Evolutionary conservation across 768 basidiomycete species (phyloP).

Genomic region (Tephrocybe sp.): DNA sequence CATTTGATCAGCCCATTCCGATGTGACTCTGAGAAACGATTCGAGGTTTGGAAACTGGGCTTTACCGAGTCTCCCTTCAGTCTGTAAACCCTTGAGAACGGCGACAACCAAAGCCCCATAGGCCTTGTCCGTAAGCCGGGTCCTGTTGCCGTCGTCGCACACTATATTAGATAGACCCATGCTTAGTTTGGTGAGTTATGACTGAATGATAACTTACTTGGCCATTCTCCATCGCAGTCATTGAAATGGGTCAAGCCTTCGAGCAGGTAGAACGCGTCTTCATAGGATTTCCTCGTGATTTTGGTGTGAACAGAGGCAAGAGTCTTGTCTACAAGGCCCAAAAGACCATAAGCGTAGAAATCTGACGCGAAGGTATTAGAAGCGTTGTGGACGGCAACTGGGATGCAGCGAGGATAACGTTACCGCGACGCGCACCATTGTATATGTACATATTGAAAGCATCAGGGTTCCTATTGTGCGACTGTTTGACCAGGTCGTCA

Average conservation of each 20-base stretch:
- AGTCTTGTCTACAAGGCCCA: slow-evolving; percentile 33
- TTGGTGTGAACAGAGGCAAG: slow-evolving; percentile 28
- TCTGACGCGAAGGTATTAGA: slow-evolving; percentile 17
- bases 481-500: slow-evolving; percentile 26
- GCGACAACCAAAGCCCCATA: slow-evolving; percentile 33
- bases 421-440: too few species aligned
- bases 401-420: slow-evolving; percentile 4
- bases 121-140: slow-evolving; percentile 27
- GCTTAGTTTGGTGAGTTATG: neutral
- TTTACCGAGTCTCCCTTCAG: slow-evolving; percentile 26
- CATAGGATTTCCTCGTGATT: slow-evolving; percentile 29
- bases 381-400: neutral
- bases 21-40: slow-evolving; percentile 25
- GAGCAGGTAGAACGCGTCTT: slow-evolving; percentile 30
- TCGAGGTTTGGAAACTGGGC: slow-evolving; percentile 31
- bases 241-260: slow-evolving; percentile 33
- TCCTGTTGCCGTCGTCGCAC: slow-evolving; percentile 32
- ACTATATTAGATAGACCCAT: slow-evolving; percentile 17
- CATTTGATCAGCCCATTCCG: slow-evolving; percentile 26
- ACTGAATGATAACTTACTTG: slow-evolving; percentile 22
- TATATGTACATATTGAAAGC: slow-evolving; percentile 32
- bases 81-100: slow-evolving; percentile 30
- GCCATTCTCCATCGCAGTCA: slow-evolving; percentile 27
- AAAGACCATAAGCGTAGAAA: slow-evolving; percentile 30
- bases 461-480: slow-evolving; percentile 31